These are phyloP conservation scores for Backusella australiensis DNA, from an alignment of 192 early-diverging fungal species.

Conservation along the genomic window DNA sequence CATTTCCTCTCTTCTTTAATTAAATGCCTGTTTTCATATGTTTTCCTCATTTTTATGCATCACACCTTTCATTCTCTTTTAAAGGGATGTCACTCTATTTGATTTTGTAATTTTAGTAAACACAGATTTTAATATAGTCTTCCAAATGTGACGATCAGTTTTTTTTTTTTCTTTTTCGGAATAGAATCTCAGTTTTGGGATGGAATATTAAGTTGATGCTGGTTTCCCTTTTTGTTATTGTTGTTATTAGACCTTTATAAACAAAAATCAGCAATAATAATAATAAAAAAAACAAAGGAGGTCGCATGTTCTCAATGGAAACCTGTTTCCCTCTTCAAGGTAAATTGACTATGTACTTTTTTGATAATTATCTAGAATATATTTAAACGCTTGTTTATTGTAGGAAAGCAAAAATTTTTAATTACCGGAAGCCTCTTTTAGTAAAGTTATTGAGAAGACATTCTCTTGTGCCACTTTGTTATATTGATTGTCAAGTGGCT, in stretches of 20 bases:
- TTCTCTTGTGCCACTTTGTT: background rate
- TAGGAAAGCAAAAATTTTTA: background rate
- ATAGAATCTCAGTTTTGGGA: background rate
- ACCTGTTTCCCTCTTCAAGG: no score
- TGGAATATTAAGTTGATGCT: background rate
- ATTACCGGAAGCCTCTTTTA: background rate
- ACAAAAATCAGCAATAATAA: background rate
- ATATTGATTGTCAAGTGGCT: background rate
- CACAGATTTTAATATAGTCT: background rate
- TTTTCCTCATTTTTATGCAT: background rate
- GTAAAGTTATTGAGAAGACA: background rate
- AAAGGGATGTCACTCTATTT: background rate
- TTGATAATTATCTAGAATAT: no score
- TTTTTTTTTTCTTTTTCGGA: background rate
- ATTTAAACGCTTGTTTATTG: background rate
- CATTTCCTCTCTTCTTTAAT: background rate
- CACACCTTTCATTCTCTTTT: background rate
- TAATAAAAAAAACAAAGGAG: background rate
- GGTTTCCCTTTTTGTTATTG: background rate
- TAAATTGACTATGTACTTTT: no score
- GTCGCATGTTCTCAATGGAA: background rate
- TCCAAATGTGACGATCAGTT: background rate
- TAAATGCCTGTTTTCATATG: background rate
- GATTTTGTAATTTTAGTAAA: conserved; percentile 1
- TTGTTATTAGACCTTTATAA: background rate